A percentile compares a stretch with the other conserved stretches of the same genome.
Conservation (phyloP, 805 yeast genomes). For the Helenozyma rhizophorensis region DNA sequence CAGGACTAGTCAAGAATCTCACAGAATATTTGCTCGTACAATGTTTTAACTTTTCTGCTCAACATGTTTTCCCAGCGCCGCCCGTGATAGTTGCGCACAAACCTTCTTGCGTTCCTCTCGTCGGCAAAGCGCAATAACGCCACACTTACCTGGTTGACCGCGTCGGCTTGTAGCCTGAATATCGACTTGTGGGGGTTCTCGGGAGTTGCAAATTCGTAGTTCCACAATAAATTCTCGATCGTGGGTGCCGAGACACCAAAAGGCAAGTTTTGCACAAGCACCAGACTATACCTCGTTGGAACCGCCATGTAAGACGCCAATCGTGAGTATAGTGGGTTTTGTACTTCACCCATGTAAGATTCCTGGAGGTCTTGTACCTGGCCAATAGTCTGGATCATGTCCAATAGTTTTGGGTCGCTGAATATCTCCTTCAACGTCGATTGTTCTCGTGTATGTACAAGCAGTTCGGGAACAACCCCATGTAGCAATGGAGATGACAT, state of each 20-base stretch:
- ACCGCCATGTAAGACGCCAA: conserved; percentile 18
- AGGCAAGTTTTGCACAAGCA: conserved; percentile 46
- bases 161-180: conserved; percentile 22
- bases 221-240: conserved; percentile 43
- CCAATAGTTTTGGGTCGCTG: too few species aligned
- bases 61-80: conserved; percentile 32
- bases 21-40: conserved; percentile 36
- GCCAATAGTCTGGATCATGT: too few species aligned
- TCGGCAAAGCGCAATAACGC: conserved; percentile 43
- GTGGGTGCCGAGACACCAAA: conserved; percentile 34
- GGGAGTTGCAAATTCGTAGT: conserved; percentile 38
- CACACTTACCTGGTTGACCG: conserved; percentile 21
- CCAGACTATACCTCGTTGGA: conserved; percentile 22
- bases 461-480: not conserved
- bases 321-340: conserved; percentile 12
- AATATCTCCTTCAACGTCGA: conserved; percentile 3
- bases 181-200: conserved; percentile 16
- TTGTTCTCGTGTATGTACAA: too few species aligned
- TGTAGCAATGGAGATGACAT: conserved; percentile 29
- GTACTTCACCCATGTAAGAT: not conserved
- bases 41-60: conserved; percentile 21
- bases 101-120: conserved; percentile 43
- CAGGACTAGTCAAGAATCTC: conserved; percentile 23
- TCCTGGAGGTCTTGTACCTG: too few species aligned
- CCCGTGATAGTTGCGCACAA: conserved; percentile 53